Percentiles rank a stretch among this genome's conserved stretches.
These are phyloP conservation scores for Stachybotrys elegans DNA, from an alignment of 2,329 filamentous ascomycete genomes.

Conservation along the genomic window DNA sequence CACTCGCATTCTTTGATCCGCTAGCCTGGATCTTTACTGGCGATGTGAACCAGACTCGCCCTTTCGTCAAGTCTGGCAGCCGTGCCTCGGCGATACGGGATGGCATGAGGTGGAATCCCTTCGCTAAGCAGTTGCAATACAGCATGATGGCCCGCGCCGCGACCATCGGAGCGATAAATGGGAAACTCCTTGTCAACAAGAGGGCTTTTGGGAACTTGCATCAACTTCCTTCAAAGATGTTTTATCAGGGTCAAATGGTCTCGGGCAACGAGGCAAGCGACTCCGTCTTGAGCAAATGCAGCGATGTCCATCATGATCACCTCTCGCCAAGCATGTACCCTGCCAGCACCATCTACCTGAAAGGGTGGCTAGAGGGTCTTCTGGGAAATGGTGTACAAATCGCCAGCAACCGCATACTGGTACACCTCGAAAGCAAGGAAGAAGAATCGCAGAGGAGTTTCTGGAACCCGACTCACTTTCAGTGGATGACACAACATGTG, in stretches of 20 bases:
- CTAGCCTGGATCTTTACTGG: conserved; percentile 40
- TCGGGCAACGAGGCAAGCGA: conserved; percentile 19
- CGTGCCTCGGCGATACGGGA: conserved; percentile 9
- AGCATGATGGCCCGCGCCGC: conserved; percentile 35
- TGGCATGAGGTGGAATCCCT: conserved; percentile 23
- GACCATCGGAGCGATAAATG: conserved; percentile 23
- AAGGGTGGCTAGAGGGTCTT: conserved; percentile 18
- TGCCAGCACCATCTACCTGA: conserved; percentile 19
- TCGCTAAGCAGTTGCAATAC: conserved; percentile 24
- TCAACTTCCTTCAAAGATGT: conserved; percentile 34
- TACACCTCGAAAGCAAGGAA: conserved; percentile 24
- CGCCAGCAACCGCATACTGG: conserved; percentile 30
- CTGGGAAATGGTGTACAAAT: conserved; percentile 15
- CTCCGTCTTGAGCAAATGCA: too few species aligned
- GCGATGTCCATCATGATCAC: too few species aligned
- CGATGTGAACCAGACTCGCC: conserved; percentile 38
- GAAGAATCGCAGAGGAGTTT: conserved; percentile 26
- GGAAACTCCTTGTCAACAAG: conserved; percentile 30
- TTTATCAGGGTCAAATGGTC: conserved; percentile 34
- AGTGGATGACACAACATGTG: conserved; percentile 29
- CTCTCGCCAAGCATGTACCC: conserved; percentile 25
- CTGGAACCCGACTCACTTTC: conserved; percentile 33
- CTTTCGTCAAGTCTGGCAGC: conserved; percentile 29
- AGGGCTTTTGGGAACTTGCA: conserved; percentile 32
- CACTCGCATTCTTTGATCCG: conserved; percentile 37